Base-by-base conservation (phyloP, 1,284 basidiomycete species). In the Puccinia horiana region DNA sequence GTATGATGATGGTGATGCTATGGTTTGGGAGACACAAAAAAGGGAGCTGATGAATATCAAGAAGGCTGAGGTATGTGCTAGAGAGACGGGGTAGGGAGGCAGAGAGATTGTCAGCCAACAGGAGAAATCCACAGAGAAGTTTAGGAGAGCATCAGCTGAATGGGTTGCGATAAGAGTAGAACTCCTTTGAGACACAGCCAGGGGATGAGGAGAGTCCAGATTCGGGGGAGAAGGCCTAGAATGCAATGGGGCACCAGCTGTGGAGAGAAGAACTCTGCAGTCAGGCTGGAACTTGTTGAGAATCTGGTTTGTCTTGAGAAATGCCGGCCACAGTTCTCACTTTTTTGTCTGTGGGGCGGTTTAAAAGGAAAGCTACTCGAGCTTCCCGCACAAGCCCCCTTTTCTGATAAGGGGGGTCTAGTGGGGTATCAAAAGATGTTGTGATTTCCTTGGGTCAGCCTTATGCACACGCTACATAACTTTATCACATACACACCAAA, bases 1-100 rank as follows among this genome's bases (percentile, higher is more conserved):
- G n/a, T 73, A 73, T 73, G 29, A 73, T 14, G 35, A 58, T 74
- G 11, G 58, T 20, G 58, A 37, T n/a, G 9, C 18, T 47, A 70
- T n/a, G 3, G 20, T 37, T 20, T 18, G 35, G 8, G 37, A 75
- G 26, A 26, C 12, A 44, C 37, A 58, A 23, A 44, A 44, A 12
- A n/a, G 47, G 52, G 32, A 37, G 12, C 42, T 67, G 35, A 44
- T n/a, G n/a, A 42, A 40, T 42, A 42, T n/a, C n/a, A 6, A 9
- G 37, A 67, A 12, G 20, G 40, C 35, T 32, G 20, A 67, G 23
- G 63, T 67, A 37, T 23, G 37, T n/a, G 63, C 35, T 4, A 42
- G 37, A 26, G 63, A 42, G 40, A 40, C 35, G 9, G 12, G 40
- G 61, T 63, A 8, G 26, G 63, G 63, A 65, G 65, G 23, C 42